Evolutionary conservation across 768 basidiomycete species (phyloP).

Genomic region (Lactarius psammicola): DNA sequence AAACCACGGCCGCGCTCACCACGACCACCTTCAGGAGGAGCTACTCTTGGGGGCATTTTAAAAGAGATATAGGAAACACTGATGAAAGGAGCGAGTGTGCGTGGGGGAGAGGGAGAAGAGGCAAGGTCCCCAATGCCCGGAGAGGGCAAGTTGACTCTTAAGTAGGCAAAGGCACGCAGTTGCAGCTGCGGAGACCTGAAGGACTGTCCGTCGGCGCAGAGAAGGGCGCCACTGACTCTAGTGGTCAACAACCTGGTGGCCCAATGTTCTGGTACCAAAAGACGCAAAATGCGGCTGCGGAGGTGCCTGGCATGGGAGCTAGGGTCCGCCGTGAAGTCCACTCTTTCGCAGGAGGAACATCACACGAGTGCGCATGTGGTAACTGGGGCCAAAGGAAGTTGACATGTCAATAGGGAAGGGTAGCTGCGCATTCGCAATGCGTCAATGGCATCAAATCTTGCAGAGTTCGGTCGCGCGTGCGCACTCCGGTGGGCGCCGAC

Average conservation of each 20-base stretch:
- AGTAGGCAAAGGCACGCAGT: neutral
- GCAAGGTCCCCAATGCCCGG: no score
- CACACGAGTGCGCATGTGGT: neutral
- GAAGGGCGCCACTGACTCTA: neutral
- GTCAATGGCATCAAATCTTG: neutral
- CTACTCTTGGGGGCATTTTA: neutral
- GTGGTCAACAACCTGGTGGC: neutral
- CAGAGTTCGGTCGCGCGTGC: neutral
- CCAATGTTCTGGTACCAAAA: neutral
- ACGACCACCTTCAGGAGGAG: neutral
- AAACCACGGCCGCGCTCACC: constrained; percentile 29
- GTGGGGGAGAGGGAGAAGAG: no score
- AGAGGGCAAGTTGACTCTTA: neutral
- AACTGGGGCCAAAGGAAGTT: neutral
- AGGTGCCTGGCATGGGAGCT: neutral
- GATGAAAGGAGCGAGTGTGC: no score
- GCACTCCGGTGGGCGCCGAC: neutral
- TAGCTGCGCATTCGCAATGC: neutral
- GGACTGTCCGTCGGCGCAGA: neutral
- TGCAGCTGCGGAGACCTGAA: neutral
- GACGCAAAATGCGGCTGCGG: neutral
- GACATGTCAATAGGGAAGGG: neutral
- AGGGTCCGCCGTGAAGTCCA: neutral
- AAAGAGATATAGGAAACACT: neutral
- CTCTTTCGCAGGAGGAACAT: neutral